phyloP scores from a whole-genome alignment of 768 basidiomycete species.

The Lentinula boryana region DNA sequence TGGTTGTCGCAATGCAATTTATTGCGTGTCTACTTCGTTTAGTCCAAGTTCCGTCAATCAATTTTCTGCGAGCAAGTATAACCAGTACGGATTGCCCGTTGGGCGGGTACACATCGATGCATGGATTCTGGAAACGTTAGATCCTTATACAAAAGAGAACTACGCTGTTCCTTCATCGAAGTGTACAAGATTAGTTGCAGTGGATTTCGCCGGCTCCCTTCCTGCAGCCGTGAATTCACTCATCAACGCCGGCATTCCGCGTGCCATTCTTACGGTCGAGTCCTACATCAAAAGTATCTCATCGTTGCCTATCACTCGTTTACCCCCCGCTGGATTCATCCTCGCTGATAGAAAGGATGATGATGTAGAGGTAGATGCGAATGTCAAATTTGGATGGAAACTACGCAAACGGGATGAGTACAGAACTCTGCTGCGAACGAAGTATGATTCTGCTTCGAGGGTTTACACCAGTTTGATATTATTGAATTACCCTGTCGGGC shows the following conservation, averaged over 20 bases:
- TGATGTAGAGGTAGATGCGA: conserved; percentile 27
- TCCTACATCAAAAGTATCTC: conserved; percentile 59
- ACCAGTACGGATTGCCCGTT: conserved; percentile 65
- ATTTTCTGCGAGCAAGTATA: conserved; percentile 66
- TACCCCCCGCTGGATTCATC: conserved; percentile 62
- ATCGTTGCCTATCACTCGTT: conserved; percentile 59
- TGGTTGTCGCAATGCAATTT: conserved; percentile 54
- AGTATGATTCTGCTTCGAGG: conserved; percentile 43
- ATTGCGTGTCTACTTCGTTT: conserved; percentile 81
- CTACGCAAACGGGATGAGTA: conserved; percentile 54
- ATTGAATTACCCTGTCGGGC: conserved; percentile 27
- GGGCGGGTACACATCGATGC: conserved; percentile 86
- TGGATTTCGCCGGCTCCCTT: conserved; percentile 83
- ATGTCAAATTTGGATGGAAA: conserved; percentile 44
- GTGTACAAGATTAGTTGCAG: conserved; percentile 77
- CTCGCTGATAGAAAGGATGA: conserved; percentile 48
- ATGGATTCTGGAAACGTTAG: conserved; percentile 95
- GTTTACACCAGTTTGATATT: conserved; percentile 48
- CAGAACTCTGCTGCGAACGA: conserved; percentile 50
- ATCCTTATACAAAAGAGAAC: conserved; percentile 91
- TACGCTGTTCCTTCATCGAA: conserved; percentile 91
- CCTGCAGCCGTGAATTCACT: conserved; percentile 81
- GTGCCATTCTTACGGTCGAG: conserved; percentile 70
- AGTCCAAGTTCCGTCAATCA: conserved; percentile 52
- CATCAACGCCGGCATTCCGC: conserved; percentile 74